These are phyloP conservation scores for Dichotomopilus funicola DNA, from an alignment of 2,329 filamentous ascomycete genomes.

Conservation along the genomic window DNA sequence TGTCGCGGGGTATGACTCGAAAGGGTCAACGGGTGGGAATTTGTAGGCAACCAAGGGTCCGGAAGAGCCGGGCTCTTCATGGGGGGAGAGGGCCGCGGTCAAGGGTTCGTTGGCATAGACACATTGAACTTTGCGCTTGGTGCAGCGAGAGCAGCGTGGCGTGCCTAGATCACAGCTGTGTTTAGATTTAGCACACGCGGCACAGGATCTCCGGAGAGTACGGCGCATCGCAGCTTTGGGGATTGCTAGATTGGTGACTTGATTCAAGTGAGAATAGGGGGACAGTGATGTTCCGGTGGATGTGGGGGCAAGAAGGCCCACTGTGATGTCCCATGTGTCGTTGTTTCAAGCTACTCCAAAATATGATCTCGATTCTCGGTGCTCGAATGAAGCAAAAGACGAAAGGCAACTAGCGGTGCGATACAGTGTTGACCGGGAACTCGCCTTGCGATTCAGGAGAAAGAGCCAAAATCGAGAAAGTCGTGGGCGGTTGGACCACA, in stretches of 20 bases:
- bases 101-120: slow-evolving; percentile 49
- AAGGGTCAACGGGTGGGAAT: slow-evolving; percentile 43
- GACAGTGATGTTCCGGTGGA: too few species aligned
- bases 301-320: too few species aligned
- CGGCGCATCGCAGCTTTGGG: slow-evolving; percentile 38
- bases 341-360: too few species aligned
- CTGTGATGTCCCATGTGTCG: too few species aligned
- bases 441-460: neutral
- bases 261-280: too few species aligned
- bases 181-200: slow-evolving; percentile 49
- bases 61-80: neutral
- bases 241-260: too few species aligned
- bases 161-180: slow-evolving; percentile 49
- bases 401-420: too few species aligned
- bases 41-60: slow-evolving; percentile 24
- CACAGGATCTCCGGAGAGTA: slow-evolving; percentile 52
- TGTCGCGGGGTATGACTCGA: slow-evolving; percentile 50
- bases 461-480: neutral
- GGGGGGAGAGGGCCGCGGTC: slow-evolving; percentile 22
- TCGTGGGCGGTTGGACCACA: neutral
- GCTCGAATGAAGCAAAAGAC: too few species aligned
- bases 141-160: slow-evolving; percentile 49
- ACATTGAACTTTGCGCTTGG: slow-evolving; percentile 42
- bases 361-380: too few species aligned
- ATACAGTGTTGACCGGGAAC: too few species aligned